Evolutionary conservation across 345 rosid species (phyloP).

Genomic region (Sonneratia alba): DNA sequence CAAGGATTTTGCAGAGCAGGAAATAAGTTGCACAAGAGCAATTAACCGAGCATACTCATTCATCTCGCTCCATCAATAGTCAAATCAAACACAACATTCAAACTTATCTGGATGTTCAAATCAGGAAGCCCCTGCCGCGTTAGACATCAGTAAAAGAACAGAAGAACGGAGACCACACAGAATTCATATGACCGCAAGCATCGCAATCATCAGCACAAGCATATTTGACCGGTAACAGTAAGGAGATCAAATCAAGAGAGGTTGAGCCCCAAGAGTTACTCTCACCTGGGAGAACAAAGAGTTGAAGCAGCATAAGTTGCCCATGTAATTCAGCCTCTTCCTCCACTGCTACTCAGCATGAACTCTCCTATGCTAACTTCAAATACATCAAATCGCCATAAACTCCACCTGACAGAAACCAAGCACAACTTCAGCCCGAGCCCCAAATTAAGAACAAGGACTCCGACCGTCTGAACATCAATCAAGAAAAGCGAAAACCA

Average conservation of each 20-base stretch:
- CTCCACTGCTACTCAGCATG: conserved; percentile 20
- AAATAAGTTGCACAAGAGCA: neutral
- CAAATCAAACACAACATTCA: neutral
- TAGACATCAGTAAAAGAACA: neutral
- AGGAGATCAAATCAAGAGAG: neutral
- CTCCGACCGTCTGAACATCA: neutral
- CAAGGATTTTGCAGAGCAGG: neutral
- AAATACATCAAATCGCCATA: neutral
- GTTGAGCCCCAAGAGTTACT: neutral
- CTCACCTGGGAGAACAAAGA: conserved; percentile 29
- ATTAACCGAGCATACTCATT: neutral
- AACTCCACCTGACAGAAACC: conserved; percentile 8
- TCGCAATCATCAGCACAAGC: neutral
- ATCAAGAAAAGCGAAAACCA: neutral
- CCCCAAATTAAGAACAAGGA: neutral
- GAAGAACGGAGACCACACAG: neutral
- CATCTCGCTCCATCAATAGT: neutral
- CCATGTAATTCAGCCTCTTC: conserved; percentile 24
- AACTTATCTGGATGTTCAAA: neutral
- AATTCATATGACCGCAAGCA: neutral
- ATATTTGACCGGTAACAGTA: neutral
- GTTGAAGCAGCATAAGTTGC: conserved; percentile 33
- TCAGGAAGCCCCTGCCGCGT: too few species aligned
- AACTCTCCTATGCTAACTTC: conserved; percentile 3
- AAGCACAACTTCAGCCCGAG: neutral